A percentile compares a stretch with the other conserved stretches of the same genome.
Conservation (phyloP, 2,329 filamentous ascomycete genomes). For the Erysiphe neolycopersici region DNA sequence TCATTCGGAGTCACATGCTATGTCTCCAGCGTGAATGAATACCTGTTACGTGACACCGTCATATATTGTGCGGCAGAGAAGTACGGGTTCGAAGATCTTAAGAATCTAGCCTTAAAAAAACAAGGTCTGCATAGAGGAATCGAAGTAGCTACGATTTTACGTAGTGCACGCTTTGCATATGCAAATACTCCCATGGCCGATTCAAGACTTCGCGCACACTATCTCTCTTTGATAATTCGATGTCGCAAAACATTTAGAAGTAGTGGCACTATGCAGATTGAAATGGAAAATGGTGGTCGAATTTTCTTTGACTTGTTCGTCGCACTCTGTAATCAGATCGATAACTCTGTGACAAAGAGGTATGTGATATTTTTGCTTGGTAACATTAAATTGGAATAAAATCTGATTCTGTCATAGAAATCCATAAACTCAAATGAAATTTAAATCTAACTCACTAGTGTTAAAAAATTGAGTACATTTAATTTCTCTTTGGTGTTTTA, state of each 20-base stretch:
- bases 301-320: constrained; percentile 90
- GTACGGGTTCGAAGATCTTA: constrained; percentile 62
- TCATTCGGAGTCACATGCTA: constrained; percentile 41
- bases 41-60: constrained; percentile 65
- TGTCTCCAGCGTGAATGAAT: constrained; percentile 33
- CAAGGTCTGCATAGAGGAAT: constrained; percentile 88
- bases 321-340: constrained; percentile 74
- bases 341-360: constrained; percentile 15
- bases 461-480: too few species aligned
- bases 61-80: constrained; percentile 75
- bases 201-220: constrained; percentile 75
- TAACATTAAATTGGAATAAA: too few species aligned
- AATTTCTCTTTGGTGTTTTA: too few species aligned
- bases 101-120: constrained; percentile 62
- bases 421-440: too few species aligned
- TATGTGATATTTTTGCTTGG: too few species aligned
- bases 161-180: constrained; percentile 75
- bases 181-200: constrained; percentile 69
- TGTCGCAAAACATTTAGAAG: constrained; percentile 72
- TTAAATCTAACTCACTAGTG: too few species aligned
- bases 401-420: too few species aligned
- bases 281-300: constrained; percentile 72
- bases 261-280: constrained; percentile 82
- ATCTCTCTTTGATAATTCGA: constrained; percentile 75
- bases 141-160: constrained; percentile 65